Conservation (phyloP, 495 filamentous ascomycete genomes). For the Geopyxis carbonaria region DNA sequence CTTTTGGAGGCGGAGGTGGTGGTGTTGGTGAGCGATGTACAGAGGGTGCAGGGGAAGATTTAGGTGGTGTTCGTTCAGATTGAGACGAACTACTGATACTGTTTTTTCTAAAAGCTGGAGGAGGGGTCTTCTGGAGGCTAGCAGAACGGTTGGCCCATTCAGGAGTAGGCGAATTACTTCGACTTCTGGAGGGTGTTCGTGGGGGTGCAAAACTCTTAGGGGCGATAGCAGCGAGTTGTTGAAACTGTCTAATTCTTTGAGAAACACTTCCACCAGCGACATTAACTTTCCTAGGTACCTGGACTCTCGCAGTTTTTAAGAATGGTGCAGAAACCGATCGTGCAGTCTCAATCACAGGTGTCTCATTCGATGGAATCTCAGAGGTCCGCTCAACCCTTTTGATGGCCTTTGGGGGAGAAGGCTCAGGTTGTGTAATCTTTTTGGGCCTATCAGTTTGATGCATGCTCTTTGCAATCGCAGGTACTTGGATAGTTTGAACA, state of each 20-base stretch:
- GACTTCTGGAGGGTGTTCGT: constrained; percentile 8
- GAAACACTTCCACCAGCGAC: constrained; percentile 22
- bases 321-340: constrained; percentile 25
- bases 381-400: constrained; percentile 16
- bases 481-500: background rate
- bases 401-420: constrained; percentile 11
- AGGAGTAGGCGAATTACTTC: constrained; percentile 18
- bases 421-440: constrained; percentile 8
- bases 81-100: background rate
- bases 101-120: background rate
- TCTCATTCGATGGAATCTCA: constrained; percentile 7
- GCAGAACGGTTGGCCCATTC: constrained; percentile 1
- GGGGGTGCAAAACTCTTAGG: constrained; percentile 8
- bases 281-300: constrained; percentile 13
- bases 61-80: too few relatives aligned
- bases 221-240: constrained; percentile 7
- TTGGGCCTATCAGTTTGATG: constrained; percentile 11
- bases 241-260: constrained; percentile 24
- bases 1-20: constrained; percentile 1
- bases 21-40: background rate
- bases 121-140: too few relatives aligned
- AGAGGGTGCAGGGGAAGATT: background rate
- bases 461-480: constrained; percentile 7
- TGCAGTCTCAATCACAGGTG: constrained; percentile 11
- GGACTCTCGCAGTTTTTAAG: constrained; percentile 13